Evolutionary conservation across 495 filamentous ascomycete genomes (phyloP).

Genomic region (Astrothelium subdiscretum): DNA sequence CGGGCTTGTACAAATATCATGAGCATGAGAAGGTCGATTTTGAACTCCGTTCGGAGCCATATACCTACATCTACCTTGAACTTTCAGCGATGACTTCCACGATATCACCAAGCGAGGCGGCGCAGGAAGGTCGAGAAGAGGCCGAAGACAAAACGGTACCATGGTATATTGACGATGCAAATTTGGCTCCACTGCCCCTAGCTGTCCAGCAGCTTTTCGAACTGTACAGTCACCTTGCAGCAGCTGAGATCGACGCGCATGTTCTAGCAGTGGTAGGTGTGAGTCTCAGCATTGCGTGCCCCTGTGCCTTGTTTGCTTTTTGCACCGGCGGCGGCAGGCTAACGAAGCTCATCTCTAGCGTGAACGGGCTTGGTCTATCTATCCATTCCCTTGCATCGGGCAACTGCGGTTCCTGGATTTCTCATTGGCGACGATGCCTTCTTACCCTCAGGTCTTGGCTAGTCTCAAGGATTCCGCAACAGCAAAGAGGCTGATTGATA

Average conservation of each 20-base stretch:
- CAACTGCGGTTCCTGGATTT: neutral
- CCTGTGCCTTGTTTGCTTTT: too few relatives aligned
- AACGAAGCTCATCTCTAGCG: conserved; percentile 8
- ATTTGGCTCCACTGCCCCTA: neutral
- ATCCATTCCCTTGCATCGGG: conserved; percentile 21
- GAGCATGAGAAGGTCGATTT: too few relatives aligned
- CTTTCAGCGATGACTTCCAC: neutral
- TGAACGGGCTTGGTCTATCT: conserved; percentile 11
- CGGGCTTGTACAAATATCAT: too few relatives aligned
- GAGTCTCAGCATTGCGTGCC: too few relatives aligned
- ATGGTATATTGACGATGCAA: neutral
- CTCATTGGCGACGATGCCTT: neutral
- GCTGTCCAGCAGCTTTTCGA: neutral
- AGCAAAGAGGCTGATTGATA: conserved; percentile 19
- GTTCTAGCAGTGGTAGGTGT: conserved; percentile 12
- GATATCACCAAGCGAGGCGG: neutral
- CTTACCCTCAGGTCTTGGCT: conserved; percentile 5
- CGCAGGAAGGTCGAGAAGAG: too few relatives aligned
- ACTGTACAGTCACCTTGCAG: conserved; percentile 12
- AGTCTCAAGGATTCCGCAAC: conserved; percentile 9
- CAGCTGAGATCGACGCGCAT: conserved; percentile 11
- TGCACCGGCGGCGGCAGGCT: neutral
- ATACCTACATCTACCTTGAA: too few relatives aligned
- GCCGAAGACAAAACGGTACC: neutral
- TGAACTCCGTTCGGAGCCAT: too few relatives aligned